These are phyloP conservation scores for Phaeosphaeria sp. DNA, from an alignment of 2,329 filamentous ascomycete species.

Conservation along the genomic window DNA sequence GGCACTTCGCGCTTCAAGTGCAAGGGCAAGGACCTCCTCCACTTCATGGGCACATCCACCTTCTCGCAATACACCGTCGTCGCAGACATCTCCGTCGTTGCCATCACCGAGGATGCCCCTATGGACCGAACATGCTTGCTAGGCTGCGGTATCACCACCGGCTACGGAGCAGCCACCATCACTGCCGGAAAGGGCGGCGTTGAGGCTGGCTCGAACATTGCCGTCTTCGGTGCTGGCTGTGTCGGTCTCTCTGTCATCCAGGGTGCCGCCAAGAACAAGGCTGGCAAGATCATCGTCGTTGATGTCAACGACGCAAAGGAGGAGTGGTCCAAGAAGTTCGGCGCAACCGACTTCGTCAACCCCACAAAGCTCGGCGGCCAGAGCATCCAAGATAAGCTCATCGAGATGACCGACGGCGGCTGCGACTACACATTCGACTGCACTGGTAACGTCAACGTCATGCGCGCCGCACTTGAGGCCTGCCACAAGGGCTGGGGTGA, in stretches of 20 bases:
- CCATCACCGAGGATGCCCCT: slow-evolving; percentile 85
- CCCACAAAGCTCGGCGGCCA: slow-evolving; percentile 70
- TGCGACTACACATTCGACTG: slow-evolving; percentile 99
- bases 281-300: slow-evolving; percentile 76
- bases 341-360: slow-evolving; percentile 96
- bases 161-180: slow-evolving; percentile 93
- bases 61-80: slow-evolving; percentile 99
- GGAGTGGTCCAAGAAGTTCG: slow-evolving; percentile 91
- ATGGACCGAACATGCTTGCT: slow-evolving; percentile 97
- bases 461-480: slow-evolving; percentile 93
- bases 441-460: slow-evolving; percentile 95
- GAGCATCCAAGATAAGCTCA: slow-evolving; percentile 87
- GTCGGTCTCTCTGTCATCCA: slow-evolving; percentile 96
- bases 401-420: slow-evolving; percentile 97
- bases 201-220: slow-evolving; percentile 87
- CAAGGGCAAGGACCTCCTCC: slow-evolving; percentile 92
- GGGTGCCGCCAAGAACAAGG: slow-evolving; percentile 85
- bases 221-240: slow-evolving; percentile 94
- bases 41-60: slow-evolving; percentile 99
- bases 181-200: slow-evolving; percentile 75
- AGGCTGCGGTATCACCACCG: slow-evolving; percentile 97
- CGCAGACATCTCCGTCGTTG: slow-evolving; percentile 96
- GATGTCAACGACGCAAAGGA: slow-evolving; percentile 90
- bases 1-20: slow-evolving; percentile 93
- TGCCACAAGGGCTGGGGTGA: slow-evolving; percentile 99